Evolutionary conservation across 768 basidiomycete genomes (phyloP), one percentile per base, ranked within the genome.

Genomic region (Kwoniella heveanensis): DNA sequence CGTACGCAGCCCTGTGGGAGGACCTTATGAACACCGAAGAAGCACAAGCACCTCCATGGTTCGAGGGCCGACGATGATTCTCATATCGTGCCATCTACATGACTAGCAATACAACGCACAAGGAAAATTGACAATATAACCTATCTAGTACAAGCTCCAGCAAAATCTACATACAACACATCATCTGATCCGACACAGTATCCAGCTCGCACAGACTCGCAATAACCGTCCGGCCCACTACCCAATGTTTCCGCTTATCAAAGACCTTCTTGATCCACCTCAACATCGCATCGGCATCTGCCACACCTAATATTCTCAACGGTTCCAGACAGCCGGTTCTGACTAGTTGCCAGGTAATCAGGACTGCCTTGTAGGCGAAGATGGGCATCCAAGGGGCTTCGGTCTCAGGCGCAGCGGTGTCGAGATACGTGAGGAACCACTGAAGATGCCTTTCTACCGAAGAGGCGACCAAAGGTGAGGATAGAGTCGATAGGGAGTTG

Each of bases 341-440:
- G 7, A 47, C 57, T 12, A 76, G 49, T 37, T 76, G 74, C 65
- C 62, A 66, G 1, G 71, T 69, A 12, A 76, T 55, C 44, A 76
- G 54, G 2, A 62, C 65, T 13, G 71, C 69, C 46, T 68, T 70
- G 66, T 65, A 76, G 2, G 65, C 65, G 63, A 67, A 76, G n/a
- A 71, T 48, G 3, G 69, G 64, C n/a, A 76, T 54, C 57, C 69
- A 72, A 4, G 74, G 74, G 7, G 70, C 53, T 64, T 74, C 72
- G 25, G 37, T 26, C 22, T 49, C n/a, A 15, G 29, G 30, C 1
- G 29, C 4, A 0, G 64, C 59, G 7, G 26, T 8, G 19, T 62
- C 63, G 39, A 76, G 71, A 54, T 69, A 71, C 22, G 27, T 57
- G 4, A 76, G 60, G 47, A 69, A 72, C 64, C 62, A 76, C 7